Conservation (phyloP, 2,329 filamentous ascomycete genomes). For the Fusarium tanahbumbuense region DNA sequence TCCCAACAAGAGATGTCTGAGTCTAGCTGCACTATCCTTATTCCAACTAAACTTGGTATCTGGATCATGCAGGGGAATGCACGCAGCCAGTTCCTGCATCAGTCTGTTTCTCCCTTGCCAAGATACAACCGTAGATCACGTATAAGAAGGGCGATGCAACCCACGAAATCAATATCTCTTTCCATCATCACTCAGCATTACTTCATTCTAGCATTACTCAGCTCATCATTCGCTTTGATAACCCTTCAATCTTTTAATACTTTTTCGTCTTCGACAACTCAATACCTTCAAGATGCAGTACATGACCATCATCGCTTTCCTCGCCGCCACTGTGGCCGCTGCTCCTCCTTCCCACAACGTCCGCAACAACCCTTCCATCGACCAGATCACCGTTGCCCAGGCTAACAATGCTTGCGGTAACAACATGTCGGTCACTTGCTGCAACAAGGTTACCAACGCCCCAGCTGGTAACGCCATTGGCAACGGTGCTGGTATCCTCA, state of each 20-base stretch:
- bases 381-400: not conserved
- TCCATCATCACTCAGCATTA: not conserved
- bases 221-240: not conserved
- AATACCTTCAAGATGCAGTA: slow-evolving; percentile 6
- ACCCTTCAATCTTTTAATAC: not conserved
- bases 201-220: not conserved
- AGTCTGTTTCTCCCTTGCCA: too few relatives aligned
- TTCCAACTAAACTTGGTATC: not conserved
- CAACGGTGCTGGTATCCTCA: not conserved
- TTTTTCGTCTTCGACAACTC: not conserved
- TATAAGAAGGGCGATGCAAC: not conserved
- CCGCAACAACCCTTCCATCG: not conserved
- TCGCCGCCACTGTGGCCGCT: not conserved
- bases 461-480: not conserved
- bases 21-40: too few relatives aligned
- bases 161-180: not conserved
- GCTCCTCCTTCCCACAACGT: not conserved
- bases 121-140: not conserved
- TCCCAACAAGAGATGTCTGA: too few relatives aligned
- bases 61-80: not conserved
- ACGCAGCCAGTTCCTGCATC: too few relatives aligned
- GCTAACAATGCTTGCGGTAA: slow-evolving; percentile 1
- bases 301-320: slow-evolving; percentile 7
- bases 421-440: slow-evolving; percentile 6
- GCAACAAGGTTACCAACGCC: slow-evolving; percentile 2